Percentiles rank a stretch among this genome's conserved stretches.
Evolutionary conservation across 176 grass and related monocot genomes (phyloP).

Genomic region (Rhipidocladum racemiflorum): DNA sequence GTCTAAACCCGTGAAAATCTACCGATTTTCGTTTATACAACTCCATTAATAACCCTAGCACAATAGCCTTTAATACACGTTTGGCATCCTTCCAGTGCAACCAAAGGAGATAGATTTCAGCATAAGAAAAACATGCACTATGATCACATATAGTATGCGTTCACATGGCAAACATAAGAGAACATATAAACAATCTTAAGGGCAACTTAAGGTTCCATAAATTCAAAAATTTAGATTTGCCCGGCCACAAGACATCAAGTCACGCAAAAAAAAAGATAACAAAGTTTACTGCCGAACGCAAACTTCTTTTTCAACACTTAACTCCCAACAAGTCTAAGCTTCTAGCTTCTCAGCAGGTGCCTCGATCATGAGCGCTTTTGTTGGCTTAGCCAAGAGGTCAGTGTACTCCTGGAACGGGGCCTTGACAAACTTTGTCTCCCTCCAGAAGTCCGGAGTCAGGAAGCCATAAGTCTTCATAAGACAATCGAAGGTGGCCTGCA

Average conservation of each 20-base stretch:
- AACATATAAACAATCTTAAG: neutral
- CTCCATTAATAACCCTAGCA: too few species aligned
- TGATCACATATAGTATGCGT: neutral
- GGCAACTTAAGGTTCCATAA: conserved; percentile 15
- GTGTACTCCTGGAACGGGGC: conserved; percentile 58
- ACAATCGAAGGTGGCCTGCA: conserved; percentile 72
- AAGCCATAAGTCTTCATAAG: conserved; percentile 72
- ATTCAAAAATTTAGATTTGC: conserved; percentile 26
- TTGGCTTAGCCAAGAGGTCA: conserved; percentile 50
- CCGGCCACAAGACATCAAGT: neutral
- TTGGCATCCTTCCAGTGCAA: neutral
- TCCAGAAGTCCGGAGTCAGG: conserved; percentile 66
- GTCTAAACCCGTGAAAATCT: too few species aligned
- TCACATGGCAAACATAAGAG: neutral
- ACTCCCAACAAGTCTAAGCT: conserved; percentile 13
- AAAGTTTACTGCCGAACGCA: neutral
- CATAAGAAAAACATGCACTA: neutral
- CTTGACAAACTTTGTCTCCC: conserved; percentile 40
- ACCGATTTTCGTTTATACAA: too few species aligned
- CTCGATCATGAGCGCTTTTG: conserved; percentile 41
- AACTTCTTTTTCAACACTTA: neutral
- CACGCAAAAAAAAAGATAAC: neutral
- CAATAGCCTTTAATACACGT: neutral
- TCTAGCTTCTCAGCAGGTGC: conserved; percentile 44
- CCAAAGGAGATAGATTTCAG: neutral